phyloP scores from a whole-genome alignment of 768 basidiomycete species.

The Tephrocybe sp. region DNA sequence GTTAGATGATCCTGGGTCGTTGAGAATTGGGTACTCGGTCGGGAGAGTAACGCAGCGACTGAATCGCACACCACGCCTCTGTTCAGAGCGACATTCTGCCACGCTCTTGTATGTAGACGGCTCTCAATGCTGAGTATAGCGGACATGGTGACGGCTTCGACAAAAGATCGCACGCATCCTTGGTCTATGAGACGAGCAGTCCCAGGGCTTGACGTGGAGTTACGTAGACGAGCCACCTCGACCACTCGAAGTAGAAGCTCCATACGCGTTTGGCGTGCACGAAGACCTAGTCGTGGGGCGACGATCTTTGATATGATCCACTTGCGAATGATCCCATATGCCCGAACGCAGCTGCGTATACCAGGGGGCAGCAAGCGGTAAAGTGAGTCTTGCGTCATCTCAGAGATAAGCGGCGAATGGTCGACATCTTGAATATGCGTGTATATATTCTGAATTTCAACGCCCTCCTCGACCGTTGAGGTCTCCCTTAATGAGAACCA shows the following conservation, averaged over 20 bases:
- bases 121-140: conserved; percentile 79
- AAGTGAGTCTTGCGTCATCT: conserved; percentile 65
- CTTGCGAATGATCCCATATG: conserved; percentile 73
- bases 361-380: conserved; percentile 77
- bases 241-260: conserved; percentile 70
- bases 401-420: conserved; percentile 70
- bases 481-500: conserved; percentile 73
- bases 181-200: conserved; percentile 46
- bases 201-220: conserved; percentile 39
- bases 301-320: conserved; percentile 76
- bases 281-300: conserved; percentile 61
- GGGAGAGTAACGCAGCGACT: conserved; percentile 53
- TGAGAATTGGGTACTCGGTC: conserved; percentile 44
- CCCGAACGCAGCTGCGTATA: conserved; percentile 74
- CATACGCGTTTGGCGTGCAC: conserved; percentile 68
- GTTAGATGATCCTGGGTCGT: conserved; percentile 53
- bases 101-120: conserved; percentile 74
- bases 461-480: conserved; percentile 51
- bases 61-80: conserved; percentile 67
- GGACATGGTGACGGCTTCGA: conserved; percentile 74
- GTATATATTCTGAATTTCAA: conserved; percentile 82
- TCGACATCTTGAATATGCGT: conserved; percentile 71
- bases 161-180: conserved; percentile 75
- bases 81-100: conserved; percentile 68
- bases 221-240: conserved; percentile 70